A percentile compares a stretch with the other conserved stretches of the same genome.
These are phyloP conservation scores for Candida glaebosa DNA, from an alignment of 805 yeast genomes.

Conservation along the genomic window DNA sequence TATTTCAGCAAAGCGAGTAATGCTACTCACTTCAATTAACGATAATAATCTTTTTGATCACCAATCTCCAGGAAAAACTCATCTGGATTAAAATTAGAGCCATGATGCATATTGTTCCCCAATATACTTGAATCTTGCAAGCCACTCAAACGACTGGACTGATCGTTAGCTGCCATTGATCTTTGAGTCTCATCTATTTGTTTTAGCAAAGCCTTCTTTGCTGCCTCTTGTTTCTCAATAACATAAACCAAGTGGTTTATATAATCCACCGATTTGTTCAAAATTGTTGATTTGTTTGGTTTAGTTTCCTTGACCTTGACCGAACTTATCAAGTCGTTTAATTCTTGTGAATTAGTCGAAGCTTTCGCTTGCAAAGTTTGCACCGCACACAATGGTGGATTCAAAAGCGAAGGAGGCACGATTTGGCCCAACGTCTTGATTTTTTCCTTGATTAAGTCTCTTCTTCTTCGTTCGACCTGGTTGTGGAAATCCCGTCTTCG, in stretches of 20 bases:
- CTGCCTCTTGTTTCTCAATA: constrained; percentile 50
- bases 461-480: constrained; percentile 88
- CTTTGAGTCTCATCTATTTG: constrained; percentile 16
- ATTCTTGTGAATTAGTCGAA: constrained; percentile 26
- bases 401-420: constrained; percentile 72
- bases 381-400: constrained; percentile 42
- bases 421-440: constrained; percentile 78
- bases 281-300: constrained; percentile 79
- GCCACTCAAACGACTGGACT: neutral
- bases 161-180: constrained; percentile 1
- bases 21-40: neutral
- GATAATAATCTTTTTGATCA: constrained; percentile 5
- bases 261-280: constrained; percentile 78
- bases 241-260: constrained; percentile 63
- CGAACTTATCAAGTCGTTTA: constrained; percentile 32
- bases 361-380: constrained; percentile 37
- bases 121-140: neutral
- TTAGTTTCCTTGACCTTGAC: constrained; percentile 60
- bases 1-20: neutral
- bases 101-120: constrained; percentile 3
- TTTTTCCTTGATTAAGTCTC: constrained; percentile 86
- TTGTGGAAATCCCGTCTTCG: constrained; percentile 88
- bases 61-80: constrained; percentile 24
- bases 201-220: constrained; percentile 38
- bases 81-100: constrained; percentile 21